Evolutionary conservation across 768 basidiomycete genomes (phyloP), one percentile per base, ranked within the genome.

Genomic region (Trametes maxima): DNA sequence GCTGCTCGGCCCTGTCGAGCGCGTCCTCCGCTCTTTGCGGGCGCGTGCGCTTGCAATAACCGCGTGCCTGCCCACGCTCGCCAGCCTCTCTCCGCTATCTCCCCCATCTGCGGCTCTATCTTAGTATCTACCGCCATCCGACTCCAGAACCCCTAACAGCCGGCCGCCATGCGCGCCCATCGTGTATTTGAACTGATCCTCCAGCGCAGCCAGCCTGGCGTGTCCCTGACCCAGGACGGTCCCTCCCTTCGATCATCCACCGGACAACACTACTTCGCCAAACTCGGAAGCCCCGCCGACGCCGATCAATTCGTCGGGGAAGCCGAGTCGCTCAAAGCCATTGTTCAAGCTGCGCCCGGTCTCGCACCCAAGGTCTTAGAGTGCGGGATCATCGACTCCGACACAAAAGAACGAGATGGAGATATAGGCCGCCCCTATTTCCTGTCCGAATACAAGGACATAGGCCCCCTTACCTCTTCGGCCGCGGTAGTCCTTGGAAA

Each of bases 401-500:
- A 68, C 21, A 59, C 68, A 13, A 67, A 68, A 17, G 70, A 72
- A 61, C 63, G 65, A 16, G 70, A 74, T 13, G 64, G 71, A 7
- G 62, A 61, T 19, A 69, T 71, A 21, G 81, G 80, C 11, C 72
- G 67, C 36, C 88, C 89, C 0, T 88, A 81, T 70, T 88, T 92
- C 74, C 79, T 92, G 47, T 88, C 87, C 0, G 87, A 92, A 70
- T 90, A 89, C 77, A 90, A 85, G 69, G 77, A 85, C 36, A 73
- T 92, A 16, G 70, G 72, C 0, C 66, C 77, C 33, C 75, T 92
- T 16, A 79, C 79, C 13, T 70, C 73, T 22, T 64, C 72, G 17
- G 75, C 84, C 13, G 86, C 83, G 2, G 71, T 73, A 48, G 67
- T 73, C 13, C 78, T 92, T 7, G 91, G 83, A 10, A 78, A 77